Evolutionary conservation across 441 rosid genomes (phyloP), one percentile per base, ranked within the genome.

Genomic region (Adansonia gregorii): DNA sequence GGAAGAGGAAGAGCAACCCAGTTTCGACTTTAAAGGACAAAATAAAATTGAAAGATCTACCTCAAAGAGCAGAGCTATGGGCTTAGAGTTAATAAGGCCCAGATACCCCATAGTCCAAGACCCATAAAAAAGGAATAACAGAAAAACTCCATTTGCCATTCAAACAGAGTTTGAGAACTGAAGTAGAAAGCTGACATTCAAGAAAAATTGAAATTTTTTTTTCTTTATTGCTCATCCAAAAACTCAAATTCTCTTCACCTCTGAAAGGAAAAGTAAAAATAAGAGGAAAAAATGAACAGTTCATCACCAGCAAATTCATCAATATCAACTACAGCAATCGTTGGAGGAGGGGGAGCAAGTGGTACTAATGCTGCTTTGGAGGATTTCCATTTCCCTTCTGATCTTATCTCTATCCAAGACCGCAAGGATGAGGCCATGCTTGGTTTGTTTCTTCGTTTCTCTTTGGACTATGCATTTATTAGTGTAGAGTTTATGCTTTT

Each of bases 291-390:
- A 71, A 88, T 92, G 97, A 89, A 74, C 76, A 90, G 88, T 71
- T 86, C 92, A 35, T 94, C 98, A 54, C 95, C 97, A 12, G 92
- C 92, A 35, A 88, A 85, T 79, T 91, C 98, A 54, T 87, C 97
- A 45, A 86, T 90, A 41, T 93, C 97, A 39, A 92, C 95, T 6
- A 85, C 95, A 12, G 94, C 94, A 43, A 85, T 91, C 46, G 87
- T 77, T 14, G 93, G 93, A 15, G 95, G 93, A 20, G 93, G 92
- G 20, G 94, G 92, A 24, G 84, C 88, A 35, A 83, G 87, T 24
- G 87, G 85, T 31, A 79, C 81, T 69, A 89, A 81, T 60, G 86
- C 88, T 17, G 80, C 89, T 48, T 27, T 86, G 14, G 97, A 93
- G 31, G 99, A 93, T 27, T 89, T 87, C 55, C 90, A 87, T 46